Percentiles rank a stretch among this genome's conserved stretches.
Evolutionary conservation across 2,329 filamentous ascomycete species (phyloP).

Genomic region (Fusarium keratoplasticum): DNA sequence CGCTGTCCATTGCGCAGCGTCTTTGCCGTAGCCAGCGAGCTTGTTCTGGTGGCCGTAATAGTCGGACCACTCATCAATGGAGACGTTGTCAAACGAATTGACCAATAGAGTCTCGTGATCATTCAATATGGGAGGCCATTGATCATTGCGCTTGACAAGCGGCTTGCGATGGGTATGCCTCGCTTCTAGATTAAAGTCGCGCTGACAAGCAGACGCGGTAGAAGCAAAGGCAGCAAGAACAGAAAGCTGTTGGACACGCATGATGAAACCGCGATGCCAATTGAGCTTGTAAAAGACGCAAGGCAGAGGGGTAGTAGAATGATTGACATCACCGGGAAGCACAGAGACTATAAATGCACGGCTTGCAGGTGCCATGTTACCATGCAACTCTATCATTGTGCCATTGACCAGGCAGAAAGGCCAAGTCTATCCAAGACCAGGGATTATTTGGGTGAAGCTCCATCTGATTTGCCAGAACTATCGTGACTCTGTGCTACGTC

Average conservation of each 20-base stretch:
- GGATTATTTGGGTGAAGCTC: background rate
- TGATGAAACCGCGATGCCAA: background rate
- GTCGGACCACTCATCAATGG: conserved; percentile 52
- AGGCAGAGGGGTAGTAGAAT: background rate
- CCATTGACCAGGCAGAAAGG: conserved; percentile 16
- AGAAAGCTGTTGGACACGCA: conserved; percentile 33
- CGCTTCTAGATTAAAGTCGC: conserved; percentile 42
- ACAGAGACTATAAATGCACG: conserved; percentile 33
- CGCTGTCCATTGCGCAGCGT: conserved; percentile 53
- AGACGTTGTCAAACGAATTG: conserved; percentile 53
- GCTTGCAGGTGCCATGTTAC: conserved; percentile 27
- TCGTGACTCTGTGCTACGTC: conserved; percentile 5
- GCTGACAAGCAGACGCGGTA: conserved; percentile 45
- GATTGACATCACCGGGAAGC: conserved; percentile 2
- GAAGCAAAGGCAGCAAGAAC: conserved; percentile 34
- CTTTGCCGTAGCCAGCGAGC: conserved; percentile 51
- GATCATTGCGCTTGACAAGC: conserved; percentile 46
- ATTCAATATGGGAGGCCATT: conserved; percentile 51
- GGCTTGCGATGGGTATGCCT: conserved; percentile 49
- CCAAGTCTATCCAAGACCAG: conserved; percentile 3
- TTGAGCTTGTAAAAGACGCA: background rate
- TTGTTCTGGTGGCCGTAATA: conserved; percentile 56
- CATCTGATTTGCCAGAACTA: conserved; percentile 23
- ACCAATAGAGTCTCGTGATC: conserved; percentile 49
- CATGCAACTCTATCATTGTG: conserved; percentile 24